These are phyloP conservation scores for Saccharomycopsis babjevae DNA, from an alignment of 805 yeast species.

Conservation along the genomic window DNA sequence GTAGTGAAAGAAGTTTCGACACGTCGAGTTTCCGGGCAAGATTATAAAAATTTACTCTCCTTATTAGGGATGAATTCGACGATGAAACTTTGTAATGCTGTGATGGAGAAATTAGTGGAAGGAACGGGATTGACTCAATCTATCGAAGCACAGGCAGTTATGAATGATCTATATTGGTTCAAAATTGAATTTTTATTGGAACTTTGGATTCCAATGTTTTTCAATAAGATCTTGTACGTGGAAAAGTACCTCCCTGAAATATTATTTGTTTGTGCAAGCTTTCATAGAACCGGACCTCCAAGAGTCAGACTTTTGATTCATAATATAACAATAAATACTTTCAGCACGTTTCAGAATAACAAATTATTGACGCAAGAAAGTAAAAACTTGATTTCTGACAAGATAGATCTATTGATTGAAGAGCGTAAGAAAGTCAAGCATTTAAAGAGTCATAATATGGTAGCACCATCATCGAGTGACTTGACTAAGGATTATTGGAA, in stretches of 20 bases:
- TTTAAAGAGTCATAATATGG: background rate
- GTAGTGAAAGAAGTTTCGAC: slow-evolving; percentile 65
- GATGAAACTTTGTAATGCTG: slow-evolving; percentile 57
- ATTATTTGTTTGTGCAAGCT: slow-evolving; percentile 53
- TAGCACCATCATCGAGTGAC: background rate
- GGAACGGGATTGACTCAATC: slow-evolving; percentile 43
- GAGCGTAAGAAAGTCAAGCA: slow-evolving; percentile 33
- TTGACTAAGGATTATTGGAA: slow-evolving; percentile 6
- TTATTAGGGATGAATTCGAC: slow-evolving; percentile 60
- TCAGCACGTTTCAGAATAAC: slow-evolving; percentile 42
- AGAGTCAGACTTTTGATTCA: slow-evolving; percentile 37
- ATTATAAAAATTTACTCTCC: slow-evolving; percentile 53
- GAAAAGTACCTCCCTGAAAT: slow-evolving; percentile 64
- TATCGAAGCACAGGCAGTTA: slow-evolving; percentile 30
- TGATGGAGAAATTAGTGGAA: slow-evolving; percentile 45
- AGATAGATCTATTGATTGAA: background rate
- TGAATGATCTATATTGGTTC: slow-evolving; percentile 50
- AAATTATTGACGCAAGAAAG: slow-evolving; percentile 27
- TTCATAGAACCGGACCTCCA: slow-evolving; percentile 10
- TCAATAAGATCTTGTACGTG: slow-evolving; percentile 54
- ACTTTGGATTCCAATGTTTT: slow-evolving; percentile 54
- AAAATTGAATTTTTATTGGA: slow-evolving; percentile 62
- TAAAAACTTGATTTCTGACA: slow-evolving; percentile 24
- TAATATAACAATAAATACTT: slow-evolving; percentile 36
- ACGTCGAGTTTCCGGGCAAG: slow-evolving; percentile 63